Base-by-base conservation (phyloP, 495 filamentous ascomycete species). In the Aspergillus leporis region DNA sequence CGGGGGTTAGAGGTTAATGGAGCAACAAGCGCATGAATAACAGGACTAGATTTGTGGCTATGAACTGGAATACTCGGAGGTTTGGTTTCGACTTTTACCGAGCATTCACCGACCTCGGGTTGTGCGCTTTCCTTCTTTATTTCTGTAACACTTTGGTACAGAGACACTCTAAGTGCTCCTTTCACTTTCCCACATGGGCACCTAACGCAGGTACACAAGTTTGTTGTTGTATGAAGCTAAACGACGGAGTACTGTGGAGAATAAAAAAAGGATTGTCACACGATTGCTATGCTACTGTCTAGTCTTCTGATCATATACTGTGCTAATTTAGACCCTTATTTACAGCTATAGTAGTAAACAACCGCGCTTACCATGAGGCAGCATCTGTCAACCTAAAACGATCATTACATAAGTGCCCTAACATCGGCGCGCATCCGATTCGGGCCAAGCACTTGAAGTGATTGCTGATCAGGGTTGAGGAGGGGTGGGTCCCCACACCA, bases 1-100 rank as follows among this genome's bases (percentile, higher is more conserved):
- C 51, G 51, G 51, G 49, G 41, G 38, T 60, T 59, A 59, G 49
- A 59, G 41, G 50, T 53, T 59, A 48, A 53, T 48, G 51, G 31
- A 46, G 14, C 22, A 18, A 16, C 6, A 7, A n/a, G 50, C 4
- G 25, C 25, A 41, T 36, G 34, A 41, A 41, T 41, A 41, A 41
- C 38, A 16, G 38, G 38, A 5, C n/a, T 16, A 41, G 6, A n/a
- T 41, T 34, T 46, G 52, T 56, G 53, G 53, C 41, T 40, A 56
- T n/a, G 54, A 30, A 31, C 14, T 41, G 13, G 21, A 43, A 9
- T 55, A 23, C 21, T 41, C 6, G 21, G 46, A 28, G 46, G 19
- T 25, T 30, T 18, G 40, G 41, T 48, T 34, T 49, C 36, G 36
- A 5, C 50, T 43, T 31, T 48, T 8, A 46, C 55, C 55, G 55